phyloP scores from a whole-genome alignment of 345 rosid genomes.

The Eutrema japonicum region DNA sequence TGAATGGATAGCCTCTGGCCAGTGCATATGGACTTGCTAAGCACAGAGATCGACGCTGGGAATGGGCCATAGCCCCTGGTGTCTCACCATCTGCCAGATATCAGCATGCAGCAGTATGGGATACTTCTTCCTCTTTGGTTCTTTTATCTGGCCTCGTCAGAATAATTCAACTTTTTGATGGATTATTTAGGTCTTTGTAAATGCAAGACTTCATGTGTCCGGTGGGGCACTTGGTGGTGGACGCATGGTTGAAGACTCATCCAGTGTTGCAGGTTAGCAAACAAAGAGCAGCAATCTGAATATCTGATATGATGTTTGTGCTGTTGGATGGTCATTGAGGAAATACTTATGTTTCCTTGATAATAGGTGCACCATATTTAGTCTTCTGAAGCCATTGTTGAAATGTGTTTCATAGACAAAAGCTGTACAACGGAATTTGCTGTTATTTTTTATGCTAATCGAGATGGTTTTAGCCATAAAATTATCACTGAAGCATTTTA shows the following conservation, averaged over 20 bases:
- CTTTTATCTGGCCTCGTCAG: slow-evolving; percentile 21
- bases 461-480: slow-evolving; percentile 12
- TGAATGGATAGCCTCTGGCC: slow-evolving; percentile 69
- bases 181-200: slow-evolving; percentile 75
- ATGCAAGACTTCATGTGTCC: slow-evolving; percentile 93
- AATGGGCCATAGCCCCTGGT: slow-evolving; percentile 99
- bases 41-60: slow-evolving; percentile 99
- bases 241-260: slow-evolving; percentile 96
- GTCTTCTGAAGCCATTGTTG: slow-evolving; percentile 32
- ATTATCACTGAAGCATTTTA: slow-evolving; percentile 16
- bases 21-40: slow-evolving; percentile 98
- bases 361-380: slow-evolving; percentile 20
- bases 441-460: not conserved
- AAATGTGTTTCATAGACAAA: slow-evolving; percentile 15
- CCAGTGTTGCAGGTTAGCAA: slow-evolving; percentile 83
- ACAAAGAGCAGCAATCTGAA: slow-evolving; percentile 18
- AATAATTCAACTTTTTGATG: slow-evolving; percentile 27
- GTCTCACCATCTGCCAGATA: slow-evolving; percentile 96
- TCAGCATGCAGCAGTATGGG: slow-evolving; percentile 93
- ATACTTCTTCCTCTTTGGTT: slow-evolving; percentile 27
- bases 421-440: slow-evolving; percentile 4
- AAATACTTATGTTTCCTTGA: slow-evolving; percentile 6
- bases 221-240: slow-evolving; percentile 99
- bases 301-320: slow-evolving; percentile 18
- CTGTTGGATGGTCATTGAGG: slow-evolving; percentile 20